These are phyloP conservation scores for Citrus inodora DNA, from an alignment of 345 rosid genomes.

Conservation along the genomic window DNA sequence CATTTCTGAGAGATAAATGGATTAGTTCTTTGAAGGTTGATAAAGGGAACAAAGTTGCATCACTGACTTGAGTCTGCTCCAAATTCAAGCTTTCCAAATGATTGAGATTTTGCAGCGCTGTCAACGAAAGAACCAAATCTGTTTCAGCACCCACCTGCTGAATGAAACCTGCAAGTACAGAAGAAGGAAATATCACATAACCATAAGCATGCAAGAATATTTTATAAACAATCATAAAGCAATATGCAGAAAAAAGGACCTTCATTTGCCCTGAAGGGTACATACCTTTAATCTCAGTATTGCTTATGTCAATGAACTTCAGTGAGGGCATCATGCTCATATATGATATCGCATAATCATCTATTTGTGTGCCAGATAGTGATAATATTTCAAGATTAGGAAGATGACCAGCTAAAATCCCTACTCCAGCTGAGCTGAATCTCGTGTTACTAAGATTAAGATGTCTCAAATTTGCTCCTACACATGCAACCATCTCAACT, in stretches of 20 bases:
- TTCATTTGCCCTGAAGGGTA: neutral
- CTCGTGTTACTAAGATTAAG: slow-evolving; percentile 65
- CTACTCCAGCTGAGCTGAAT: slow-evolving; percentile 65
- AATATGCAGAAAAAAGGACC: neutral
- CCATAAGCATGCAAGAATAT: neutral
- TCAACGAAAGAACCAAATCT: slow-evolving; percentile 35
- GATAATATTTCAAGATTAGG: slow-evolving; percentile 62
- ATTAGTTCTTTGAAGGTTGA: slow-evolving; percentile 43
- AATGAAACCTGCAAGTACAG: slow-evolving; percentile 51
- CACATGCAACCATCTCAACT: slow-evolving; percentile 40
- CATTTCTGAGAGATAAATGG: slow-evolving; percentile 52
- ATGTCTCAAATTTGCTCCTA: slow-evolving; percentile 59
- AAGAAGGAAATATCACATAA: slow-evolving; percentile 11
- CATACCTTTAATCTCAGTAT: slow-evolving; percentile 66
- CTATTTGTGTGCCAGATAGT: slow-evolving; percentile 51
- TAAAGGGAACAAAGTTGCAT: slow-evolving; percentile 51
- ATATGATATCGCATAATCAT: slow-evolving; percentile 58
- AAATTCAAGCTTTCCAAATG: slow-evolving; percentile 57
- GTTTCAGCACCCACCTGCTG: slow-evolving; percentile 31
- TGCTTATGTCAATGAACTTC: slow-evolving; percentile 68
- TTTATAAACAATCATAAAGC: neutral
- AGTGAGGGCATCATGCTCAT: slow-evolving; percentile 57
- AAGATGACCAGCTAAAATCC: slow-evolving; percentile 54
- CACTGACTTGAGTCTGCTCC: slow-evolving; percentile 64
- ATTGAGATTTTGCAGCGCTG: slow-evolving; percentile 45